Evolutionary conservation across 768 basidiomycete genomes (phyloP).

Genomic region (Tricholoma matsutake): DNA sequence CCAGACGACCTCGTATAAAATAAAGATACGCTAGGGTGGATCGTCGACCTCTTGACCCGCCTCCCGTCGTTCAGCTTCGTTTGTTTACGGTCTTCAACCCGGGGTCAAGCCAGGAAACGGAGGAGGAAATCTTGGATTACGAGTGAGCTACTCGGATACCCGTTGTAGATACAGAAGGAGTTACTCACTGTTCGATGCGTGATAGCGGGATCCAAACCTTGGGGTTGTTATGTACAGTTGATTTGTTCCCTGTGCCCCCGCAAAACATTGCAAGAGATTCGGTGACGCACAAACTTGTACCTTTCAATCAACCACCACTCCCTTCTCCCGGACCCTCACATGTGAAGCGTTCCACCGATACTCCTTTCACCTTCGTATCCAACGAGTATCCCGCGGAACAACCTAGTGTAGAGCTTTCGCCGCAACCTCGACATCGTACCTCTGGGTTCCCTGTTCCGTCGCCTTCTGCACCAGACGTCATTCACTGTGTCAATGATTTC

Average conservation of each 20-base stretch:
- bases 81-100: conserved; percentile 44
- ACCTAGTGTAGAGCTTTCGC: conserved; percentile 1
- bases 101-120: conserved; percentile 38
- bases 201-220: conserved; percentile 57
- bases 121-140: conserved; percentile 43
- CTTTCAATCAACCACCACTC: conserved; percentile 14
- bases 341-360: background rate
- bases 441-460: conserved; percentile 6
- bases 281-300: conserved; percentile 12
- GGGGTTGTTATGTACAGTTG: conserved; percentile 74
- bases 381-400: conserved; percentile 1
- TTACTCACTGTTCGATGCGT: conserved; percentile 4
- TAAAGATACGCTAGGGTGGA: conserved; percentile 59
- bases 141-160: conserved; percentile 35
- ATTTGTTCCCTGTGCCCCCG: conserved; percentile 61
- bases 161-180: background rate
- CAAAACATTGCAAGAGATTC: conserved; percentile 2
- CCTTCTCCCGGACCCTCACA: conserved; percentile 9
- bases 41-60: conserved; percentile 63
- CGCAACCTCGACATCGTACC: conserved; percentile 5
- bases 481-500: conserved; percentile 39
- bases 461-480: conserved; percentile 30
- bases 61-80: conserved; percentile 54
- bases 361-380: conserved; percentile 1
- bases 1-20: conserved; percentile 5